Conservation (phyloP, 2,329 filamentous ascomycete species). For the Pseudocercospora vitis region DNA sequence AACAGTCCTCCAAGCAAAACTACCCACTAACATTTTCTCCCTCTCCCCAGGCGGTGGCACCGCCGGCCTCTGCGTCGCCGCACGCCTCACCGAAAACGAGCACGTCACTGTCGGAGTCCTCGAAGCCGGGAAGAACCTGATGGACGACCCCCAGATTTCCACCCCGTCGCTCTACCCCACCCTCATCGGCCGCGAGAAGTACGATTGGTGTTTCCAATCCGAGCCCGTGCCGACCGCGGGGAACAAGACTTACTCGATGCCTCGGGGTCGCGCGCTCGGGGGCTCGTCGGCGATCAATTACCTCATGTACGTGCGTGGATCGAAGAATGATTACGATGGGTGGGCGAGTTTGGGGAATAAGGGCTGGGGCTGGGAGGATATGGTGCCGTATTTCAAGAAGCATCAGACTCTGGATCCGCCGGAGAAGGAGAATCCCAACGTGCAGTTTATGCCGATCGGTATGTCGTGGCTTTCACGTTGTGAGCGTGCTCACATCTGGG, state of each 20-base stretch:
- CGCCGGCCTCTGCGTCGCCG: constrained; percentile 34
- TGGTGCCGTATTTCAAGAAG: constrained; percentile 36
- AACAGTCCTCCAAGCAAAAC: constrained; percentile 1
- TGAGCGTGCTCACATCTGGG: too few relatives aligned
- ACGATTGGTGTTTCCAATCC: constrained; percentile 38
- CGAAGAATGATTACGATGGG: constrained; percentile 38
- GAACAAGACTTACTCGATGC: constrained; percentile 34
- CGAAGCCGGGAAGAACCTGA: constrained; percentile 35
- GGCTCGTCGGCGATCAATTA: constrained; percentile 44
- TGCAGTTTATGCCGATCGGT: constrained; percentile 23
- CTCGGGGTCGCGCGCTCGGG: constrained; percentile 42
- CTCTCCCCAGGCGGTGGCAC: constrained; percentile 34
- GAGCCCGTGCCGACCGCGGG: constrained; percentile 28
- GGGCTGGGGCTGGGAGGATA: constrained; percentile 34
- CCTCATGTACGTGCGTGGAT: constrained; percentile 38
- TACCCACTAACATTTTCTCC: constrained; percentile 24
- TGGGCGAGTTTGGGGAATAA: constrained; percentile 37
- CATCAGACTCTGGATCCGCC: constrained; percentile 26
- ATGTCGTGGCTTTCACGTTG: neutral
- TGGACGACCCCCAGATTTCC: constrained; percentile 35
- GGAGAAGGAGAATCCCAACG: constrained; percentile 20
- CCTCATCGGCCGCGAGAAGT: constrained; percentile 37
- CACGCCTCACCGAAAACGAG: constrained; percentile 32
- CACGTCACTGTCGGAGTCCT: constrained; percentile 36
- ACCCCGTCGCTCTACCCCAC: constrained; percentile 37